Evolutionary conservation across 768 basidiomycete genomes (phyloP).

Genomic region (Tricholoma saponaceum): DNA sequence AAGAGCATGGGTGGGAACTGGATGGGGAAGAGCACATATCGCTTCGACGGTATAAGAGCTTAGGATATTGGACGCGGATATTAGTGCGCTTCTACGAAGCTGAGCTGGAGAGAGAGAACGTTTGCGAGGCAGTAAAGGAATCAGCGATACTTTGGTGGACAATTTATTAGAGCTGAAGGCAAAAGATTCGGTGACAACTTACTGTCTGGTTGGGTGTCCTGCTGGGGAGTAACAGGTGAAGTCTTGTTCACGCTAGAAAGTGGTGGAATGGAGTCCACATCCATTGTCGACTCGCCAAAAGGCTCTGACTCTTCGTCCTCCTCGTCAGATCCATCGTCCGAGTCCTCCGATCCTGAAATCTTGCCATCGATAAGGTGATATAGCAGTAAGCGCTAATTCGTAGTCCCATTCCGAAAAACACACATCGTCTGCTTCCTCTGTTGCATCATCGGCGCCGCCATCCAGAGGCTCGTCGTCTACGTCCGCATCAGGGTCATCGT

Average conservation of each 20-base stretch:
- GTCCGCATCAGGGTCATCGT: slow-evolving; percentile 43
- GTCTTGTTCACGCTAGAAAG: slow-evolving; percentile 9
- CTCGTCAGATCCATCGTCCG: slow-evolving; percentile 48
- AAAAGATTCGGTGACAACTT: background rate
- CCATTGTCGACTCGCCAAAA: slow-evolving; percentile 23
- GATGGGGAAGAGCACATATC: slow-evolving; percentile 87
- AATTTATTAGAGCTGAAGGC: background rate
- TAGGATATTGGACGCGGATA: slow-evolving; percentile 21
- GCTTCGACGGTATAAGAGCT: slow-evolving; percentile 82
- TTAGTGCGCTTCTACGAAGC: slow-evolving; percentile 43
- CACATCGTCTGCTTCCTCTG: slow-evolving; percentile 70
- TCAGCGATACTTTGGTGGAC: slow-evolving; percentile 7
- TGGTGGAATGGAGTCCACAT: slow-evolving; percentile 18
- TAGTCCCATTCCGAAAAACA: slow-evolving; percentile 22
- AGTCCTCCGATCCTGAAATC: slow-evolving; percentile 60
- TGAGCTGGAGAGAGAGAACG: slow-evolving; percentile 50
- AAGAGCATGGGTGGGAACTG: slow-evolving; percentile 83
- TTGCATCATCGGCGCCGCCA: slow-evolving; percentile 50
- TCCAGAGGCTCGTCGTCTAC: slow-evolving; percentile 48
- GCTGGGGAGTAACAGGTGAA: slow-evolving; percentile 5
- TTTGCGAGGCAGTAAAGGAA: slow-evolving; percentile 19
- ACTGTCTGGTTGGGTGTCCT: slow-evolving; percentile 5
- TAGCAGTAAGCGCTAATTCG: slow-evolving; percentile 4
- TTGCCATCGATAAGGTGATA: slow-evolving; percentile 19
- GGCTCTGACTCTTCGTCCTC: slow-evolving; percentile 47